Evolutionary conservation across 495 filamentous ascomycete species (phyloP).

Genomic region (Bacidia gigantensis): DNA sequence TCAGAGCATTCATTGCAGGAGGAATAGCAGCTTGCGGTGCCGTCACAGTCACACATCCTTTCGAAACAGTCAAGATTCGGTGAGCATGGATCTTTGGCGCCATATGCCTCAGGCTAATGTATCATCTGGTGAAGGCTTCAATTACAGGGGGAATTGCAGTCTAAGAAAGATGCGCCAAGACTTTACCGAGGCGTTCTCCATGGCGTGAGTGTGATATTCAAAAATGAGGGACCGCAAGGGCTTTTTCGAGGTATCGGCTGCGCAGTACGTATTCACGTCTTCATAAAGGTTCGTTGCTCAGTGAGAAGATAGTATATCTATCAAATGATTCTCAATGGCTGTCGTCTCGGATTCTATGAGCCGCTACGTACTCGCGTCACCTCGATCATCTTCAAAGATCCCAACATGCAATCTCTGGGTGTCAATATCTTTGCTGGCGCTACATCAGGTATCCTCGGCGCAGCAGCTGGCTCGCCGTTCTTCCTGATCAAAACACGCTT

Average conservation of each 20-base stretch:
- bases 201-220: slow-evolving; percentile 76
- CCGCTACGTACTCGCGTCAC: slow-evolving; percentile 64
- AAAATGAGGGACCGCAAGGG: slow-evolving; percentile 78
- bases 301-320: slow-evolving; percentile 61
- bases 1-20: slow-evolving; percentile 73
- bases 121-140: slow-evolving; percentile 51
- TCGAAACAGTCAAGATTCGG: slow-evolving; percentile 99
- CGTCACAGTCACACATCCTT: slow-evolving; percentile 93
- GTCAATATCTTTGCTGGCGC: slow-evolving; percentile 92
- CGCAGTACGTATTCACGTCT: slow-evolving; percentile 41
- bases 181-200: slow-evolving; percentile 90
- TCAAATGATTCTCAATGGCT: slow-evolving; percentile 92
- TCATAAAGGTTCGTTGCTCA: slow-evolving; percentile 8
- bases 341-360: slow-evolving; percentile 95
- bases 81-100: slow-evolving; percentile 22
- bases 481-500: slow-evolving; percentile 97
- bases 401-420: slow-evolving; percentile 61
- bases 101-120: slow-evolving; percentile 2
- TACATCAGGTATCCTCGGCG: slow-evolving; percentile 74
- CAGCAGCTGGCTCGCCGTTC: slow-evolving; percentile 83
- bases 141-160: slow-evolving; percentile 88
- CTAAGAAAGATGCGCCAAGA: slow-evolving; percentile 65
- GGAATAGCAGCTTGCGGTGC: slow-evolving; percentile 94
- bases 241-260: slow-evolving; percentile 81
- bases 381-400: slow-evolving; percentile 52